phyloP scores from a whole-genome alignment of 371 early-diverging fungal species.

The Mucor racemosus region DNA sequence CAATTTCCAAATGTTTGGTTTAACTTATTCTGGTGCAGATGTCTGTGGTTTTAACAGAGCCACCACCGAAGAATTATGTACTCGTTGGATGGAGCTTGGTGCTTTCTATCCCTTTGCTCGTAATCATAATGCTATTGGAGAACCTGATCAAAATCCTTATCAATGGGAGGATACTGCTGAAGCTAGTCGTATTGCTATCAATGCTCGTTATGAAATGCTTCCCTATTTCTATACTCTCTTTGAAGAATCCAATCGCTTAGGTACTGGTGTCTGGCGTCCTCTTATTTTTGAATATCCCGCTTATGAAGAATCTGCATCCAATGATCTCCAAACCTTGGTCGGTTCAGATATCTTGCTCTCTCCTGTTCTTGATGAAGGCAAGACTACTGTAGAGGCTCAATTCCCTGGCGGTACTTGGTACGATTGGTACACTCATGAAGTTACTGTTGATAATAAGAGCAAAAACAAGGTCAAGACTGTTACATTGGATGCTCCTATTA shows the following conservation, averaged over 20 bases:
- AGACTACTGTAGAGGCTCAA: constrained; percentile 48
- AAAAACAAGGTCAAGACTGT: constrained; percentile 11
- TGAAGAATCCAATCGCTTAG: constrained; percentile 55
- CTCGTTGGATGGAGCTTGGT: constrained; percentile 75
- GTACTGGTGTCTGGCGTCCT: constrained; percentile 52
- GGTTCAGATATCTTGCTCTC: constrained; percentile 59
- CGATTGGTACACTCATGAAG: constrained; percentile 44
- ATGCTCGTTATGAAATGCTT: constrained; percentile 65
- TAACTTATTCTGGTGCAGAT: constrained; percentile 71
- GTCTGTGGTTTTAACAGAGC: constrained; percentile 73
- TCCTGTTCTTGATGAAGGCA: constrained; percentile 55
- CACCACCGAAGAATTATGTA: constrained; percentile 63
- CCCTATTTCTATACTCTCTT: constrained; percentile 74
- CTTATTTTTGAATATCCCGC: constrained; percentile 45
- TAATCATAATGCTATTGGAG: constrained; percentile 49
- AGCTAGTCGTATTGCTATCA: constrained; percentile 55
- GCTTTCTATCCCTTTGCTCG: constrained; percentile 80
- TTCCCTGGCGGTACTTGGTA: constrained; percentile 68
- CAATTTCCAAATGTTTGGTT: constrained; percentile 71
- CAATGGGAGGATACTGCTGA: constrained; percentile 51
- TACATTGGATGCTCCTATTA: constrained; percentile 48
- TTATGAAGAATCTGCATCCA: constrained; percentile 19
- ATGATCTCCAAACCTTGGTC: constrained; percentile 41
- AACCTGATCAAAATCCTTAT: constrained; percentile 63
- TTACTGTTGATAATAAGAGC: constrained; percentile 14